Evolutionary conservation across 2,329 filamentous ascomycete species (phyloP).

Genomic region (Colletotrichum magnum): DNA sequence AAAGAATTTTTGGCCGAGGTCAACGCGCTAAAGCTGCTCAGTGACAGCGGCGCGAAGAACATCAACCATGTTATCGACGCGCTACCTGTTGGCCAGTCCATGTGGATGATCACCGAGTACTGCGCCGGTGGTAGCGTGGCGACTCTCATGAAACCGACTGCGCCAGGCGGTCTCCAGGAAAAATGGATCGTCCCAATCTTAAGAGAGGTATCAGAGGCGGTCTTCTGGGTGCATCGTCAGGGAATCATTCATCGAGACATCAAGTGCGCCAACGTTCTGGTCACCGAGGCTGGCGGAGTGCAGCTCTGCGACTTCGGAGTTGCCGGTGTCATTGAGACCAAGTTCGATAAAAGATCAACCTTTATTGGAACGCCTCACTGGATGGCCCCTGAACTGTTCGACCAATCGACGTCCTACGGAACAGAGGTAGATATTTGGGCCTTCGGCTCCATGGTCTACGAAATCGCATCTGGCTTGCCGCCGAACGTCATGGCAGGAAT

Average conservation of each 20-base stretch:
- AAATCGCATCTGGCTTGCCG: conserved; percentile 84
- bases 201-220: conserved; percentile 75
- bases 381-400: conserved; percentile 87
- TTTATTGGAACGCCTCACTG: conserved; percentile 88
- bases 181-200: conserved; percentile 79
- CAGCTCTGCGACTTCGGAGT: conserved; percentile 91
- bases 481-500: conserved; percentile 75
- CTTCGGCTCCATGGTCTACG: conserved; percentile 84
- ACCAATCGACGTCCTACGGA: conserved; percentile 74
- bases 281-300: conserved; percentile 82
- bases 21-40: conserved; percentile 78
- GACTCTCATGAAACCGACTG: conserved; percentile 78
- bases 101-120: conserved; percentile 92
- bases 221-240: conserved; percentile 77
- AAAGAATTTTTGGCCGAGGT: conserved; percentile 79
- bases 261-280: conserved; percentile 84
- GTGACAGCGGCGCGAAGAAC: conserved; percentile 81
- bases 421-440: conserved; percentile 88
- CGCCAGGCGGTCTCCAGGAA: conserved; percentile 75
- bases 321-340: conserved; percentile 81
- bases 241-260: conserved; percentile 81
- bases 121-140: conserved; percentile 87
- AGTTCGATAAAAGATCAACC: conserved; percentile 82
- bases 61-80: conserved; percentile 88
- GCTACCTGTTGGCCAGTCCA: conserved; percentile 80